These are phyloP conservation scores for Lophium mytilinum DNA, from an alignment of 495 filamentous ascomycete species.

Conservation along the genomic window DNA sequence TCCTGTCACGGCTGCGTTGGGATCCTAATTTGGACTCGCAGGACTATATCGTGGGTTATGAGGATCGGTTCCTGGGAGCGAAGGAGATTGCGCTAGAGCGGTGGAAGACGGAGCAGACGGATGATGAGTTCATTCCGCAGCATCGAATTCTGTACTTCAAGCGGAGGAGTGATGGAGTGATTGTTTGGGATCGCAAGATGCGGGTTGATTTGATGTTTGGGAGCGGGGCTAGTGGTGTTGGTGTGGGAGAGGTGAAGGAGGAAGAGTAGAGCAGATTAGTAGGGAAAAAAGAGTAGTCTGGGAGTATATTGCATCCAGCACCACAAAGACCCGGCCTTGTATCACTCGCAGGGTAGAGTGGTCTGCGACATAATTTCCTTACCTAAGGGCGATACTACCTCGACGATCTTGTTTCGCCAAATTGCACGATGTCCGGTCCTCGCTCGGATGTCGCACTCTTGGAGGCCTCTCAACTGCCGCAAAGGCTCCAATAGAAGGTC, in stretches of 20 bases:
- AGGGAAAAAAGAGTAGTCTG: no score
- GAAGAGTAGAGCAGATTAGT: no score
- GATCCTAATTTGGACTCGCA: constrained; percentile 50
- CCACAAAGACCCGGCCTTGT: no score
- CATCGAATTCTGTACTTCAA: constrained; percentile 71
- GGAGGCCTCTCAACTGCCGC: background rate
- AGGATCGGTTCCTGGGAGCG: constrained; percentile 62
- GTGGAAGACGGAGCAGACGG: constrained; percentile 70
- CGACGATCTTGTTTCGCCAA: background rate
- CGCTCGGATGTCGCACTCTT: background rate
- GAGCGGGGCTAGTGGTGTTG: constrained; percentile 36
- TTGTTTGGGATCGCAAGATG: constrained; percentile 50
- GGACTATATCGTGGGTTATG: constrained; percentile 68
- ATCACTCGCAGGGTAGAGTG: no score
- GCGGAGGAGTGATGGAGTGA: constrained; percentile 40
- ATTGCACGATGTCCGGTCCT: background rate
- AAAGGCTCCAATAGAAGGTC: background rate
- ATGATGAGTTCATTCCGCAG: constrained; percentile 79
- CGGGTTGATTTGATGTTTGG: constrained; percentile 52
- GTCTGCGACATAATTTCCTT: no score
- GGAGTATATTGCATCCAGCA: no score
- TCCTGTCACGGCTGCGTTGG: constrained; percentile 68
- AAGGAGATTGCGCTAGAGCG: constrained; percentile 53
- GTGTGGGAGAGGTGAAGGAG: background rate
- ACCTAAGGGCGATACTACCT: no score